These are phyloP conservation scores for Lagerstroemia speciosa DNA, from an alignment of 345 rosid genomes.

Conservation along the genomic window DNA sequence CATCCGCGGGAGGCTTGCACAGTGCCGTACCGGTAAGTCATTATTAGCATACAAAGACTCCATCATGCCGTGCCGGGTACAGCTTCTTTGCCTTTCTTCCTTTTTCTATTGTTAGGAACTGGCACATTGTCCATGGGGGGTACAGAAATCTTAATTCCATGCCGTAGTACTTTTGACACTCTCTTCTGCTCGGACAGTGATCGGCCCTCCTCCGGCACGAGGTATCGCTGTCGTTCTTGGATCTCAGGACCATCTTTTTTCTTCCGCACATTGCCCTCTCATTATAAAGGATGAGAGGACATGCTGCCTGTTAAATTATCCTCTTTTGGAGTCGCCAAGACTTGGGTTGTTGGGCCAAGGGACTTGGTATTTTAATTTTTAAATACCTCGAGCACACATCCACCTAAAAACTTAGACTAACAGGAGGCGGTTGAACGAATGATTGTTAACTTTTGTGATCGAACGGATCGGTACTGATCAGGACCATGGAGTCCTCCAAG, in stretches of 20 bases:
- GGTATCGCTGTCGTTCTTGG: background rate
- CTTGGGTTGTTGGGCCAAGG: no score
- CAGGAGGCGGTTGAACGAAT: no score
- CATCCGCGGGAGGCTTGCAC: background rate
- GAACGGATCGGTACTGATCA: background rate
- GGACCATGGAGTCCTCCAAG: background rate
- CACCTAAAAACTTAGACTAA: no score
- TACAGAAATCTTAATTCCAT: background rate
- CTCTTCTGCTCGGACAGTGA: background rate
- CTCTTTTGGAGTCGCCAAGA: no score
- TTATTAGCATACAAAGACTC: background rate
- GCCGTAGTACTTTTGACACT: slow-evolving; percentile 15
- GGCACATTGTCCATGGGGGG: background rate
- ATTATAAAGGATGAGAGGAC: background rate
- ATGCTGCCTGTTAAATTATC: slow-evolving; percentile 8
- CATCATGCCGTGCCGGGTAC: background rate
- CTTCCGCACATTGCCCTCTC: background rate
- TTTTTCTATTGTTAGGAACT: background rate
- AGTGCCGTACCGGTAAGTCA: background rate
- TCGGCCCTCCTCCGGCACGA: background rate
- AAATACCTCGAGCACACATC: no score
- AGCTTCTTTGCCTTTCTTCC: background rate
- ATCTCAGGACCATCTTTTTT: slow-evolving; percentile 13
- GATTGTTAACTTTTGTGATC: slow-evolving; percentile 1
- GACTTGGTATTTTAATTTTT: no score